Percentiles rank a stretch among this genome's conserved stretches.
Evolutionary conservation across 768 basidiomycete genomes (phyloP).

Genomic region (Russula brevipes): DNA sequence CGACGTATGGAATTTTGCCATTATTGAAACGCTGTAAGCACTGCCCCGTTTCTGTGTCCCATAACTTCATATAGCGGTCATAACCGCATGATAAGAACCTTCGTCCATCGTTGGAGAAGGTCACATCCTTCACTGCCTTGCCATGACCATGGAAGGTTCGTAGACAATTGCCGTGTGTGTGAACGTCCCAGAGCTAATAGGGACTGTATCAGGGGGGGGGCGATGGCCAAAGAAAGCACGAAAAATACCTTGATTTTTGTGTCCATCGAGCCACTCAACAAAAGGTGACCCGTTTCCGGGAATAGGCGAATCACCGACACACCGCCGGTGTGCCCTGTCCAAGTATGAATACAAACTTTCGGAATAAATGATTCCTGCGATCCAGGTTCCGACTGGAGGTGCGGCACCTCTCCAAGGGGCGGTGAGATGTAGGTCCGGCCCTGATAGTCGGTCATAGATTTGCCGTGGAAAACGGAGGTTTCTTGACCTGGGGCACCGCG

Average conservation of each 20-base stretch:
- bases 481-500: constrained; percentile 81
- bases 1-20: constrained; percentile 94
- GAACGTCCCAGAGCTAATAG: constrained; percentile 90
- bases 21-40: constrained; percentile 96
- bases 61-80: constrained; percentile 96
- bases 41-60: constrained; percentile 99
- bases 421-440: constrained; percentile 98
- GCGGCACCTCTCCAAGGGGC: constrained; percentile 81
- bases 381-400: constrained; percentile 72
- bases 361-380: constrained; percentile 91
- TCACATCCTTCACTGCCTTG: constrained; percentile 94
- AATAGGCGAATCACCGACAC: constrained; percentile 92
- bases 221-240: neutral
- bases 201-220: neutral
- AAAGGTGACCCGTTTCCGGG: constrained; percentile 86
- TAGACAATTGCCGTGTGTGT: constrained; percentile 93
- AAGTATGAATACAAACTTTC: constrained; percentile 93
- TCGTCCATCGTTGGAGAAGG: constrained; percentile 89
- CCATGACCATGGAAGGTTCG: constrained; percentile 96
- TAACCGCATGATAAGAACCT: constrained; percentile 90
- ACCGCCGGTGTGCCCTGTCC: constrained; percentile 96
- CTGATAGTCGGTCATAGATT: constrained; percentile 94
- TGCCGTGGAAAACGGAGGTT: constrained; percentile 94
- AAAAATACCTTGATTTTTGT: constrained; percentile 87
- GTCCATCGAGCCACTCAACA: constrained; percentile 96